Evolutionary conservation across 1,284 basidiomycete species (phyloP), one percentile per base, ranked within the genome.

Genomic region (Pascua sp.): DNA sequence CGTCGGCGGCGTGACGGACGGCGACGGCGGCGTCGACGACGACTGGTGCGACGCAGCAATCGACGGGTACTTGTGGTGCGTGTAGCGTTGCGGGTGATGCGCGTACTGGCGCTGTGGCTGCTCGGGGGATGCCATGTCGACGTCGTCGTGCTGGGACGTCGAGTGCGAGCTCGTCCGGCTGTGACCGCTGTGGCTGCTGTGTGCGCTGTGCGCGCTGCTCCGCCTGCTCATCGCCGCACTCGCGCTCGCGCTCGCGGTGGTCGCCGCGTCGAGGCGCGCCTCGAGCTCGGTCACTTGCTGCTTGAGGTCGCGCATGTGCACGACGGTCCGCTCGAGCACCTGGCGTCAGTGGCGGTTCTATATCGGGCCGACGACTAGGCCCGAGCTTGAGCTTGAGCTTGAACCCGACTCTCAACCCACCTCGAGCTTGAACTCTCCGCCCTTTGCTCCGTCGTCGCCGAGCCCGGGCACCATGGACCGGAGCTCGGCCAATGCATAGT

Each of bases 361-460:
- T 32, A 32, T 32, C 24, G 24, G 24, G 24, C 24, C 24, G 24
- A 48, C 4, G 8, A 18, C 45, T 32, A 10, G 11, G 8, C 45
- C 12, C 9, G 24, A 24, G 11, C 45, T 11, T 36, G 18, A 5
- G 36, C 38, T 17, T 16, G 13, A 16, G n/a, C 16, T 15, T 46
- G 37, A 46, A 37, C 37, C 13, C 18, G 42, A 13, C 24, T 2
- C 37, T 37, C 16, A 3, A 65, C 73, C 55, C 55, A 74, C 75
- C 64, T 77, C 76, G 10, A 77, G 66, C 64, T 77, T 77, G 67
- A 77, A 77, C 59, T 77, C 76, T 15, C 76, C 76, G 0, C 67
- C 74, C 52, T 73, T 72, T 8, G 65, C 68, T 4, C 68, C 68
- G 54, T 72, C 70, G 10, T 68, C 69, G 2, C 71, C 70, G 39